Percentiles rank a stretch among this genome's conserved stretches.
Conservation (phyloP, 768 basidiomycete species). For the Erythrobasidium yunnanense region DNA sequence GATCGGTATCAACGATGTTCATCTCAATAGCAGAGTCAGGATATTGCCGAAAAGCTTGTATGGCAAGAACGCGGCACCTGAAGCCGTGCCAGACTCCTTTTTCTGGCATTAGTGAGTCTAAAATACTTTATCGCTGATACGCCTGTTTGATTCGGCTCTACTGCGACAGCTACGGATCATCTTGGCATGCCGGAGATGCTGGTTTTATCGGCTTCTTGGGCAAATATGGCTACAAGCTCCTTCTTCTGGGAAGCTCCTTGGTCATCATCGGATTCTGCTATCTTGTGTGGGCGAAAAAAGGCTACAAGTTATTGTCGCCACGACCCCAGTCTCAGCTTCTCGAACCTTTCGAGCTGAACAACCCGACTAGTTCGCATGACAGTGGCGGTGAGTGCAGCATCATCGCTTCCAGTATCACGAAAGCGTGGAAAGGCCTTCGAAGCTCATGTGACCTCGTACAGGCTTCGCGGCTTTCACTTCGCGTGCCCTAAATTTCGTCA, state of each 20-base stretch:
- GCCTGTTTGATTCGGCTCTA: too few species aligned
- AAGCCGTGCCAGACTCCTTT: slow-evolving; percentile 78
- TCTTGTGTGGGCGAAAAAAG: not conserved
- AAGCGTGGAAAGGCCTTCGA: too few species aligned
- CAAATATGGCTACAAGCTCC: slow-evolving; percentile 16
- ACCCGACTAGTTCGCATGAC: not conserved
- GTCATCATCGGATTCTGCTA: slow-evolving; percentile 26
- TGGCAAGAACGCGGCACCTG: slow-evolving; percentile 80
- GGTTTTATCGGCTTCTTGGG: slow-evolving; percentile 77
- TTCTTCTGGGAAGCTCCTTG: slow-evolving; percentile 3
- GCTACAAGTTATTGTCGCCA: not conserved
- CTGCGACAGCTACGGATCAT: slow-evolving; percentile 82
- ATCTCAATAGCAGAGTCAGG: slow-evolving; percentile 51
- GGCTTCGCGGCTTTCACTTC: too few species aligned
- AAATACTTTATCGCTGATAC: too few species aligned
- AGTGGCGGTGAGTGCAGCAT: not conserved
- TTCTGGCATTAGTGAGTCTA: slow-evolving; percentile 68
- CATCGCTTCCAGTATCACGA: not conserved
- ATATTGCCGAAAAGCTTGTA: slow-evolving; percentile 92
- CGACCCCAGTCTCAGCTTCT: not conserved
- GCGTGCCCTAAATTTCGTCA: too few species aligned
- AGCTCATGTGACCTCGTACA: too few species aligned
- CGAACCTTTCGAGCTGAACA: slow-evolving; percentile 1
- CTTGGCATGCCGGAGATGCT: slow-evolving; percentile 96
- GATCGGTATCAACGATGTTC: not conserved